A percentile compares a stretch with the other conserved stretches of the same genome.
Evolutionary conservation across 176 grass and related monocot species (phyloP).

Genomic region (Panicum miliaceum): DNA sequence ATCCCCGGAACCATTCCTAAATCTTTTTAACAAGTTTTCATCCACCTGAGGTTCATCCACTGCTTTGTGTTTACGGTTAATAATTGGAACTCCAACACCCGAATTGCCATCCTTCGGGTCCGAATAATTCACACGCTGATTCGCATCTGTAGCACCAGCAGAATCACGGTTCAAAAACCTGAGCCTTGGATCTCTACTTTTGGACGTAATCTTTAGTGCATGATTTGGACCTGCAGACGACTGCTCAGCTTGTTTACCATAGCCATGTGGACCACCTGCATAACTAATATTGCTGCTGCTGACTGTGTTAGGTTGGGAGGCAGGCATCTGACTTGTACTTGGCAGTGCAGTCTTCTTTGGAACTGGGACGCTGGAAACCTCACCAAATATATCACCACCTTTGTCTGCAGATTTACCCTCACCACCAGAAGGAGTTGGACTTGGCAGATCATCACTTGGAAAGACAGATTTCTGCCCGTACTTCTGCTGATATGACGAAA

Average conservation of each 20-base stretch:
- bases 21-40: slow-evolving; percentile 63
- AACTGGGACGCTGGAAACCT: slow-evolving; percentile 69
- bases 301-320: slow-evolving; percentile 41
- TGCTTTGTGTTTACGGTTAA: slow-evolving; percentile 65
- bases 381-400: slow-evolving; percentile 56
- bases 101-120: slow-evolving; percentile 49
- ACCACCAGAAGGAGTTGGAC: slow-evolving; percentile 88
- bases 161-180: slow-evolving; percentile 69
- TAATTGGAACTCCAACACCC: slow-evolving; percentile 28
- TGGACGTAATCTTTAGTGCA: slow-evolving; percentile 51
- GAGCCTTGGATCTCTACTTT: slow-evolving; percentile 89
- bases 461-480: slow-evolving; percentile 68
- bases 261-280: slow-evolving; percentile 39
- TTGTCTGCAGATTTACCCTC: slow-evolving; percentile 61
- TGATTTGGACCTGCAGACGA: slow-evolving; percentile 43
- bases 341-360: slow-evolving; percentile 36
- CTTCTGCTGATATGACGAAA: slow-evolving; percentile 85
- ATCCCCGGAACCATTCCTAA: slow-evolving; percentile 44
- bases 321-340: slow-evolving; percentile 44
- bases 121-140: slow-evolving; percentile 18
- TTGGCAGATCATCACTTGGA: slow-evolving; percentile 74
- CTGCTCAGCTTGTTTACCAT: slow-evolving; percentile 52
- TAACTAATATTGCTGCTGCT: slow-evolving; percentile 36
- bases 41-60: slow-evolving; percentile 48
- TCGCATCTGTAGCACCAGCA: slow-evolving; percentile 43